These are phyloP conservation scores for Papiliotrema fonsecae DNA, from an alignment of 1,284 basidiomycete genomes.

Conservation along the genomic window DNA sequence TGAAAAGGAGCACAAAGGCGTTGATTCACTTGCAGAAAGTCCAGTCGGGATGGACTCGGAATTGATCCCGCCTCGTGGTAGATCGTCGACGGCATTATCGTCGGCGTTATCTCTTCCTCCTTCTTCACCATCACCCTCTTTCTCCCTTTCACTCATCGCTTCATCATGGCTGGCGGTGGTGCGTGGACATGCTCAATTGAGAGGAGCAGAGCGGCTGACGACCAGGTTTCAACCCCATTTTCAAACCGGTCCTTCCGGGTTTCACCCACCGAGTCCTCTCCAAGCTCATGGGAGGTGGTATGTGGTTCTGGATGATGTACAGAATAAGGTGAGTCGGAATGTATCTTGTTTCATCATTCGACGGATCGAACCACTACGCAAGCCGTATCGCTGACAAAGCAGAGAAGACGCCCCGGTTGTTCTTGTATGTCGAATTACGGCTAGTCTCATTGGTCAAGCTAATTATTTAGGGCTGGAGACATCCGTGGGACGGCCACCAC, in stretches of 20 bases:
- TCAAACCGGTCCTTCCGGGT: slow-evolving; percentile 77
- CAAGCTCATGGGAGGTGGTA: slow-evolving; percentile 79
- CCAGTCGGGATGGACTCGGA: too few relatives aligned
- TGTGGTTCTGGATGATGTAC: slow-evolving; percentile 99
- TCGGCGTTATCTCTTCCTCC: slow-evolving; percentile 4
- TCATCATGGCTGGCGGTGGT: slow-evolving; percentile 8
- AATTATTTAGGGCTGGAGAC: slow-evolving; percentile 48
- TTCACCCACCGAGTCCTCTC: slow-evolving; percentile 70
- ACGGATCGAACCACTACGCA: background rate
- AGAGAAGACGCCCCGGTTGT: slow-evolving; percentile 54
- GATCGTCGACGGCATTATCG: background rate
- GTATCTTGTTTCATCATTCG: background rate
- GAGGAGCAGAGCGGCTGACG: slow-evolving; percentile 2
- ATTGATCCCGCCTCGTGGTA: too few relatives aligned
- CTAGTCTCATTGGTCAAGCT: slow-evolving; percentile 2
- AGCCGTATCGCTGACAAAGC: background rate
- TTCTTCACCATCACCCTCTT: background rate
- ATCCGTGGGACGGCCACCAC: slow-evolving; percentile 54
- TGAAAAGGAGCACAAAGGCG: too few relatives aligned
- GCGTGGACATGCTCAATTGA: background rate
- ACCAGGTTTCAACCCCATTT: slow-evolving; percentile 53
- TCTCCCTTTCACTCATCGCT: background rate
- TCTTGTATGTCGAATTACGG: slow-evolving; percentile 42
- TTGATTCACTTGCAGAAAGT: too few relatives aligned
- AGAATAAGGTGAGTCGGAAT: slow-evolving; percentile 66